Base-by-base conservation (phyloP, 495 filamentous ascomycete species). In the Glarea lozoyensis region DNA sequence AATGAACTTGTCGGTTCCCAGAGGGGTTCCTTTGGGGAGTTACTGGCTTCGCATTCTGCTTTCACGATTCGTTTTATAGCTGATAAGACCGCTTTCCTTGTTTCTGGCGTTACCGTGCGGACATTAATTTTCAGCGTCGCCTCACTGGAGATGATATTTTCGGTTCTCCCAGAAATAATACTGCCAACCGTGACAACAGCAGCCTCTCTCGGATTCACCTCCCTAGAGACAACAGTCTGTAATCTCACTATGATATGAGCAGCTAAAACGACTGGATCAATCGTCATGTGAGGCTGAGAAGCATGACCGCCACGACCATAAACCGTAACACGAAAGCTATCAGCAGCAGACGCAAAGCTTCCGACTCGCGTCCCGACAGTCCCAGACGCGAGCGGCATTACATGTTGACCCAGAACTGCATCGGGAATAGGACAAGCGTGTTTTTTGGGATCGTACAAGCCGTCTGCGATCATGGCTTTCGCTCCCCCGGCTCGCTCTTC, bases 401-500 rank as follows among this genome's bases (percentile, higher is more conserved):
- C 70, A 62, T 84, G 78, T 37, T 70, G 70, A 5, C 74, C 73
- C 13, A 83, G 58, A 0, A 75, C 67, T 9, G 78, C 45, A 46
- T 79, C 75, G 5, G 78, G 79, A 13, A 63, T 42, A 1, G 69
- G 68, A 30, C 67, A 52, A 17, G 48, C 59, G 45, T 69, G 63
- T 30, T 56, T 59, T 0, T 55, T 53, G 15, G 61, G 56, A 12
- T 70, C 62, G 49, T 79, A 82, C 4, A 84, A 54, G 0, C 74
- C 78, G 45, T 79, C 78, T 24, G 73, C 65, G 1, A 84, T 57
- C 78, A 82, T 82, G 0, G 69, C 68, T 48, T 64, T 59, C 1
- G 78, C 78, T 0, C 79, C 79, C 0, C 55, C 57, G n/a, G 63
- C 62, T 2, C 60, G 55, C 51, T 82, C 79, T 49, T 81, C 76